phyloP scores from a whole-genome alignment of 1,284 basidiomycete species.

The Sporisorium scitamineum region DNA sequence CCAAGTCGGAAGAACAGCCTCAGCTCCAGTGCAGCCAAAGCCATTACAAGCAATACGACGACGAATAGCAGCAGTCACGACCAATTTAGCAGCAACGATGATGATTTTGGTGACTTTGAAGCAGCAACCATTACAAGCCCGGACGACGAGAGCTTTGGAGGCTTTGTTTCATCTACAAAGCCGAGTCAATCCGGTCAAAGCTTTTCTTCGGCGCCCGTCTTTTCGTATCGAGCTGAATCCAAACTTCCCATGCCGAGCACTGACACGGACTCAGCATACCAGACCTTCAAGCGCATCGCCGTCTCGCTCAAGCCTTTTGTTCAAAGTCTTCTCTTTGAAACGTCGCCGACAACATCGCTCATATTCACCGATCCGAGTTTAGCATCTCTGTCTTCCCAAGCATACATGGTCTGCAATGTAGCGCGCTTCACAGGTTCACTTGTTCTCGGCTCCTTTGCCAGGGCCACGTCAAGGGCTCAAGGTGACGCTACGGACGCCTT shows the following conservation, averaged over 20 bases:
- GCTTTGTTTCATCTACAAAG: slow-evolving; percentile 73
- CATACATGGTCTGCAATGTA: slow-evolving; percentile 75
- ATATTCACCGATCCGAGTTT: slow-evolving; percentile 39
- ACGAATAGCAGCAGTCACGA: background rate
- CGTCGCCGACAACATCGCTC: slow-evolving; percentile 37
- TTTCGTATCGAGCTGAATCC: slow-evolving; percentile 43
- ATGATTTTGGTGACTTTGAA: slow-evolving; percentile 79
- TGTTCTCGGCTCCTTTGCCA: slow-evolving; percentile 43
- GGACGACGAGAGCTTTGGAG: slow-evolving; percentile 71
- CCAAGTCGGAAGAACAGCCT: slow-evolving; percentile 13
- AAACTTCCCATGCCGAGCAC: slow-evolving; percentile 38
- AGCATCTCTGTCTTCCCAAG: slow-evolving; percentile 38
- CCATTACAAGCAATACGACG: background rate
- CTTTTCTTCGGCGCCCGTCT: slow-evolving; percentile 46
- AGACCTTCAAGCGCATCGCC: slow-evolving; percentile 53
- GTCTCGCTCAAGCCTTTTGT: slow-evolving; percentile 42
- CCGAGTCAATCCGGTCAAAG: slow-evolving; percentile 22
- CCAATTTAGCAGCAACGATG: slow-evolving; percentile 72
- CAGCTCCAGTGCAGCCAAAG: background rate
- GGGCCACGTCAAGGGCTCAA: background rate
- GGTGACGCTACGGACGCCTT: background rate
- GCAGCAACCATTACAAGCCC: slow-evolving; percentile 26
- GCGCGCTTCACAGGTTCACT: slow-evolving; percentile 78
- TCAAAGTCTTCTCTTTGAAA: slow-evolving; percentile 42
- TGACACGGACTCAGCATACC: slow-evolving; percentile 39